Conservation (phyloP, 768 basidiomycete genomes). For the Rubroboletus satanas region DNA sequence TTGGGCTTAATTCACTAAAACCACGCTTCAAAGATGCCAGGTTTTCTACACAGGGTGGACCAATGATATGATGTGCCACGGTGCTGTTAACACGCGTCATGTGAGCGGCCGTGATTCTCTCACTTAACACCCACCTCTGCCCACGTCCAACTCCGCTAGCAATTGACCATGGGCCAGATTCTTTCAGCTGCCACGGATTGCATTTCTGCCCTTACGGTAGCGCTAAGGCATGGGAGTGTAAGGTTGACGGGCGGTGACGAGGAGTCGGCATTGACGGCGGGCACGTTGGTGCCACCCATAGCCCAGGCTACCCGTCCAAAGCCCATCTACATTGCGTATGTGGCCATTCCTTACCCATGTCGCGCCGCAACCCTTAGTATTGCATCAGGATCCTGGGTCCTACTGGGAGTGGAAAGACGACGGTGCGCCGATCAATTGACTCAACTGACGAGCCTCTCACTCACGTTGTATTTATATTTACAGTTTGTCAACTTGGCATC, state of each 20-base stretch:
- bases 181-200: slow-evolving; percentile 2
- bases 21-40: slow-evolving; percentile 2
- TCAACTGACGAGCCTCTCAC: background rate
- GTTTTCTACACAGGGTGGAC: slow-evolving; percentile 1
- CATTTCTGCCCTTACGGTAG: background rate
- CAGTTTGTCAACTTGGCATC: slow-evolving; percentile 36
- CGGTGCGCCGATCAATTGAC: slow-evolving; percentile 16
- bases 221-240: slow-evolving; percentile 7
- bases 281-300: background rate
- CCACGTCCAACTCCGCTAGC: slow-evolving; percentile 11
- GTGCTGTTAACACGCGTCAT: slow-evolving; percentile 8
- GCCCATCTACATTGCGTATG: slow-evolving; percentile 29
- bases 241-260: slow-evolving; percentile 17
- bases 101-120: background rate
- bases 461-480: background rate
- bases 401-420: slow-evolving; percentile 32
- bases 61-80: background rate
- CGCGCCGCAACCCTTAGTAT: slow-evolving; percentile 1
- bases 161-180: slow-evolving; percentile 21
- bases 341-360: background rate
- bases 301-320: slow-evolving; percentile 2
- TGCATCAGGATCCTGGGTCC: slow-evolving; percentile 25
- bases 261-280: slow-evolving; percentile 8
- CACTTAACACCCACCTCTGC: background rate
- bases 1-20: slow-evolving; percentile 1